Base-by-base conservation (phyloP, 2,329 filamentous ascomycete species). In the Helicocarpus griseus region DNA sequence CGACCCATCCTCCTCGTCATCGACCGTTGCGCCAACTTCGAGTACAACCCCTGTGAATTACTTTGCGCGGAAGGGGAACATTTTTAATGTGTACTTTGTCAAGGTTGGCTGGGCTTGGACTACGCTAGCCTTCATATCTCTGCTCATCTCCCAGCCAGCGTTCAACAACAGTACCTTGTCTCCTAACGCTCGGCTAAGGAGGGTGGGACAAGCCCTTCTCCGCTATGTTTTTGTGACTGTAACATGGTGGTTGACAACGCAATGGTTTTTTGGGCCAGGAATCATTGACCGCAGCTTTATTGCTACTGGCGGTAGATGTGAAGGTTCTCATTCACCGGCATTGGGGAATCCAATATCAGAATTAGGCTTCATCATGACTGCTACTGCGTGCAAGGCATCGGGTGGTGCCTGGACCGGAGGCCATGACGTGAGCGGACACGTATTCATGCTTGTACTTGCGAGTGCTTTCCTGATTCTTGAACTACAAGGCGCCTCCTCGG, bases 41-140 rank as follows among this genome's bases (percentile, higher is more conserved):
- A 19, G 26, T 35, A 26, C 17, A 43, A 24, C 33, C 51, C 11
- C 50, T 39, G 63, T 69, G 50, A 74, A 74, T 65, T 98, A 97
- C 75, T 98, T 98, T 67, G 91, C 93, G 44, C 85, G 85, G 61
- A 98, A 98, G 71, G 79, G 82, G 67, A 98, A 98, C 72, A 61
- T 96, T 49, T 86, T 97, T 78, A 98, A 98, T 66, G 69, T 86
- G 44, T 79, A 89, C 61, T 98, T 97, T 64, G 93, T 98, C 63
- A 98, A 98, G 76, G 77, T 87, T 50, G 91, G 91, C 55, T 98
- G 93, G 93, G 79, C 84, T 47, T 98, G 93, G 93, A 83, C 88
- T 28, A 89, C 87, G 0, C 65, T 80, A 8, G 84, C 87, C 0
- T 90, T 95, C 62, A 69, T 79, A 31, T 68, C 80, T 14, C 88